Conservation (phyloP, 441 rosid genomes). For the Francoa sonchifolia region DNA sequence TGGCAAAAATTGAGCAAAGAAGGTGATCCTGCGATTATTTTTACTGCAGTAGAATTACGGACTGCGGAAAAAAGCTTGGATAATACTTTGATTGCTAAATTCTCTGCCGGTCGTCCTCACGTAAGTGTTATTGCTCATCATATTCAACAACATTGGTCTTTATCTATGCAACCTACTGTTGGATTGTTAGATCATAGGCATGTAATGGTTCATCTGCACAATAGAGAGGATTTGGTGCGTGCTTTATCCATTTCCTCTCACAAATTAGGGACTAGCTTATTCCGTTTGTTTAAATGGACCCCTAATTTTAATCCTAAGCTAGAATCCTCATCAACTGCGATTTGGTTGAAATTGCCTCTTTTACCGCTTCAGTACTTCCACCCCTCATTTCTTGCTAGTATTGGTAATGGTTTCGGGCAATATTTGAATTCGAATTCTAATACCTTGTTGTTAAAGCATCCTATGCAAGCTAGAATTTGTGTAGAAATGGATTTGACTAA, state of each 20-base stretch:
- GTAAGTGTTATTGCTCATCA: background rate
- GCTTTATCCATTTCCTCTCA: background rate
- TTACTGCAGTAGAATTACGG: background rate
- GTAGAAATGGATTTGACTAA: background rate
- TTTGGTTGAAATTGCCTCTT: background rate
- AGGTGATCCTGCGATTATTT: background rate
- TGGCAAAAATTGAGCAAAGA: too few relatives aligned
- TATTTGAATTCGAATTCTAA: background rate
- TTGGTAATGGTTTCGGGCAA: background rate
- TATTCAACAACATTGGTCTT: background rate
- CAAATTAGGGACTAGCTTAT: background rate
- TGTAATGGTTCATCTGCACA: background rate
- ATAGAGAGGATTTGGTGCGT: background rate
- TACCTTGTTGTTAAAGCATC: background rate
- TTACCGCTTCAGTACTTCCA: background rate
- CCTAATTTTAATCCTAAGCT: background rate
- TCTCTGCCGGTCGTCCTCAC: background rate
- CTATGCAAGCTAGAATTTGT: background rate
- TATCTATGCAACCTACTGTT: background rate
- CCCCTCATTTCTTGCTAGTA: background rate
- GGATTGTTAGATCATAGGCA: background rate
- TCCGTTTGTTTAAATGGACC: background rate
- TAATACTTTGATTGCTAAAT: background rate
- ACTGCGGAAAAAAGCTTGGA: background rate
- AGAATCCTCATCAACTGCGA: background rate